Evolutionary conservation across 768 basidiomycete genomes (phyloP), one percentile per base, ranked within the genome.

Genomic region (Leccinellum luteum): DNA sequence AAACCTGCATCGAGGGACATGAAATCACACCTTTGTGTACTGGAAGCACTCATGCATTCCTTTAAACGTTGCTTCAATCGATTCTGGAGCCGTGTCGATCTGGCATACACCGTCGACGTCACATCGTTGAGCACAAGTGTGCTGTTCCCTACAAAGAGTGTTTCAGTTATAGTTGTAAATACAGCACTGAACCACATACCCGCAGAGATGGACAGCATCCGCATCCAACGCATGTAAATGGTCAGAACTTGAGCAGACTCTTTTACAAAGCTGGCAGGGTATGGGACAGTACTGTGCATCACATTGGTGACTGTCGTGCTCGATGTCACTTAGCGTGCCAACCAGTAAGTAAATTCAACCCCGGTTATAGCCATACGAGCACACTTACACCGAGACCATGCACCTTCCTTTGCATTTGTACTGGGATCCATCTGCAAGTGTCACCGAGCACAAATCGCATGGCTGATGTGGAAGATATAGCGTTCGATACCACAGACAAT

Each of bases 41-140:
- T 83, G 79, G 68, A 85, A 86, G 3, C 76, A 81, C 60, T 84
- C 81, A 41, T 85, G 80, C 56, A 72, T 74, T 2, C 86, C 86
- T 0, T 76, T 80, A 58, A 86, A 87, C 0, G 82, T 85, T 7
- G 78, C 82, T 58, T 85, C 80, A 17, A 87, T 78, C 0, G 83
- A 80, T 54, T 81, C 78, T 0, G 85, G 85, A 0, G 76, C 66
- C 0, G 79, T 81, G 44, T 83, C 79, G 12, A 86, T 85, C 52
- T 84, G 75, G 57, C 85, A 86, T 23, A 79, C 79, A 3, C 86
- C 85, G 2, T 56, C 53, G 0, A 75, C 74, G n/a, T 68, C 59
- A 57, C 85, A 86, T 12, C 73, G 56, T 1, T 73, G 68, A 5
- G 66, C 53, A 59, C 84, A 86, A 34, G 71, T 52, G 60, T 86